Conservation (phyloP, 2,329 filamentous ascomycete genomes). For the Aspergillus felis region DNA sequence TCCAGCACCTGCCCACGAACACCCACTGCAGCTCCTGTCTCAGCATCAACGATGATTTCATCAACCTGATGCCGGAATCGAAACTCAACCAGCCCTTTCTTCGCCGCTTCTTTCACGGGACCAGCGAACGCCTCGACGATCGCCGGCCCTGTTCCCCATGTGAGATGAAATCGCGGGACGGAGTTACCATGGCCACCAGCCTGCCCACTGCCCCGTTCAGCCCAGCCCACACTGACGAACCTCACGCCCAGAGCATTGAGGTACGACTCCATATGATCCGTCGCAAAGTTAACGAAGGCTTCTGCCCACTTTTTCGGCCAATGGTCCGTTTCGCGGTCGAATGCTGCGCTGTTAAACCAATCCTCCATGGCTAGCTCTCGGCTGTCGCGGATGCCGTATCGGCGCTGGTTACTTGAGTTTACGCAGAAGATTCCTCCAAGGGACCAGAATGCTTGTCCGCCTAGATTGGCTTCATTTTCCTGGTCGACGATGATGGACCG, state of each 20-base stretch:
- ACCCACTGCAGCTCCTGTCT: conserved; percentile 49
- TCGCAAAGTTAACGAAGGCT: conserved; percentile 60
- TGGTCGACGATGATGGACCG: conserved; percentile 49
- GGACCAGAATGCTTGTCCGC: conserved; percentile 46
- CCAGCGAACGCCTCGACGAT: conserved; percentile 56
- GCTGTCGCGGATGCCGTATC: conserved; percentile 56
- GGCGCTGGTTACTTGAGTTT: conserved; percentile 54
- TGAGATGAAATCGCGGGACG: conserved; percentile 60
- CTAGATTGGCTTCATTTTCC: conserved; percentile 54
- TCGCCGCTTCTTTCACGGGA: conserved; percentile 52
- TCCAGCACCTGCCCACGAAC: conserved; percentile 54
- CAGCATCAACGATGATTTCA: conserved; percentile 51
- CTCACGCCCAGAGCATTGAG: conserved; percentile 51
- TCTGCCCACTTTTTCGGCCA: conserved; percentile 62
- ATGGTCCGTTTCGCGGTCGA: conserved; percentile 54
- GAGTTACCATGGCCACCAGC: conserved; percentile 60
- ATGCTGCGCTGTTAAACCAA: conserved; percentile 56
- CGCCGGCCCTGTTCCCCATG: conserved; percentile 60
- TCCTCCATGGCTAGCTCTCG: conserved; percentile 56
- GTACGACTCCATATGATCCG: conserved; percentile 57
- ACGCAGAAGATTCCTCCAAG: conserved; percentile 60
- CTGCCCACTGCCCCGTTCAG: conserved; percentile 55
- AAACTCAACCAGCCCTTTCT: conserved; percentile 53
- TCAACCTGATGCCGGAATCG: conserved; percentile 57
- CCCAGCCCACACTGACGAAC: conserved; percentile 58